Base-by-base conservation (phyloP, 805 yeast genomes). In the Candida morakotiae region DNA sequence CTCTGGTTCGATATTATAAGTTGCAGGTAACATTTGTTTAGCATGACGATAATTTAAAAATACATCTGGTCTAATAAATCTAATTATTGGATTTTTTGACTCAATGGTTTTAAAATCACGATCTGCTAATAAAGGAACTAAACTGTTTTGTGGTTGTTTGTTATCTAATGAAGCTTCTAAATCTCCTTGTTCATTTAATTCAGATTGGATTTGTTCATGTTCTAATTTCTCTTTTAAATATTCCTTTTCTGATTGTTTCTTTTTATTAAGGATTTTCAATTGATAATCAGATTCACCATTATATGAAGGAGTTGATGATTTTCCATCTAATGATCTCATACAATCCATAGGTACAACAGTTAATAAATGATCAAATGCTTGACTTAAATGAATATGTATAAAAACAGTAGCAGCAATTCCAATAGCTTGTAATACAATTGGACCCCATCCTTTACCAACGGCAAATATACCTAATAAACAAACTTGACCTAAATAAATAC, bases 361-460 rank as follows among this genome's bases (percentile, higher is more conserved):
- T 43, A 82, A 52, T 54, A 88, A 66, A 9, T 73, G 69, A 39
- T 73, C 81, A 54, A 87, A 86, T 0, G 96, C 87, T 7, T 53
- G 43, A 44, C 71, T 76, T 54, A 91, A 58, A 44, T 77, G 73
- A 21, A 77, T 13, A 51, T 91, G 96, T 41, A 76, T 69, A 53
- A 86, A 81, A 3, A 74, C 73, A 0, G 97, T 87, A 46, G 72
- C 59, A 7, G 72, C 75, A 10, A 87, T 51, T 28, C 83, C 68
- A 35, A 89, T 69, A 1, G 78, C 80, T 57, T 84, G 86, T 37
- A 91, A 62, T 3, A 81, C 85, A 45, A 88, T 72, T 25, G 96
- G 95, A 31, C 96, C 98, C 96, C 96, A 91, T 28, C 94, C 83
- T 69, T 87, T 87, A 43, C 94, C 88, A 39, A 91, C 94, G 13